Evolutionary conservation across 2,329 filamentous ascomycete species (phyloP), one percentile per base, ranked within the genome.

Genomic region (Fulvia fulva): DNA sequence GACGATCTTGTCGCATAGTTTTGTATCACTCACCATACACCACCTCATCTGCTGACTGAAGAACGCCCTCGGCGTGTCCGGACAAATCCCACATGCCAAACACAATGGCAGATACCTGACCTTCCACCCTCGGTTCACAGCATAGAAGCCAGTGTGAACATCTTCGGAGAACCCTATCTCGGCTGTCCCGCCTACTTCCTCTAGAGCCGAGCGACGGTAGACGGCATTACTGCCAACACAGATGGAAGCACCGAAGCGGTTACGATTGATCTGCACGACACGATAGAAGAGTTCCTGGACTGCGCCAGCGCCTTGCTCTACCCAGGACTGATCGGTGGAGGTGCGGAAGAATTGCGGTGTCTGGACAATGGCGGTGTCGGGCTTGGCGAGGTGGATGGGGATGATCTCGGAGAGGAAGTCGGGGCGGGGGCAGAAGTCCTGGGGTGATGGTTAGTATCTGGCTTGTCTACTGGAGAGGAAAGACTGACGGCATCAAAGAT

Each of bases 21-120:
- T n/a, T 7, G n/a, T 7, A 7, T n/a, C 7, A 19, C 37, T 59
- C 22, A 61, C 61, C 53, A 73, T 71, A 11, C 74, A 75, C 75
- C 75, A 77, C 16, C 75, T 71, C 75, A 77, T 76, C 66, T 77
- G 75, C 69, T 77, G 75, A 37, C 73, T 75, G 61, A 77, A 77
- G 58, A 76, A 76, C 0, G 75, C 74, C 4, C 75, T 68, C 1
- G 75, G 75, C 0, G 72, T 76, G 57, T 77, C 75, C 12, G 75
- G 75, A 55, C 75, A 76, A 52, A 77, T 73, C n/a, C 75, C 75
- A 28, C 73, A 76, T 1, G 75, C 75, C 51, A 77, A 67, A 55
- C 74, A 76, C 12, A 77, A 66, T 8, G 75, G 75, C 5, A 77
- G 66, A 57, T 77, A 77, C 60, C 73, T 72, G 56, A 77, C 71